phyloP scores from a whole-genome alignment of 352 stramenopile genomes.

The Phytophthora rubi region DNA sequence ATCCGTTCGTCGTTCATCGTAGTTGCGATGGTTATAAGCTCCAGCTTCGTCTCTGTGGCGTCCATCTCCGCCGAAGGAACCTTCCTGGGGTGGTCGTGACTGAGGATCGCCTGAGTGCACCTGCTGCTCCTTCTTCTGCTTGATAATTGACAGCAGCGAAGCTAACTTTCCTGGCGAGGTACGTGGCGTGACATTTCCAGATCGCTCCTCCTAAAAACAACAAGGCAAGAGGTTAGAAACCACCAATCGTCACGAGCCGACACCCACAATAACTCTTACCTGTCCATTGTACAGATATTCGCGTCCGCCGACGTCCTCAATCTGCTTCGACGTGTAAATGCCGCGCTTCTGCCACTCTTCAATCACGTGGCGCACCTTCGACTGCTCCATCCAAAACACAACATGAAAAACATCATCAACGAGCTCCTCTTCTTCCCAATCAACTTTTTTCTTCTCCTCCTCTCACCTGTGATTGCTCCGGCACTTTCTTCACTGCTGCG shows the following conservation, averaged over 20 bases:
- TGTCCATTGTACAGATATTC: conserved; percentile 36
- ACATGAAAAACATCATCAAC: conserved; percentile 11
- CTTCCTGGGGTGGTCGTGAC: conserved; percentile 11
- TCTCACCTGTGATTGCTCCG: conserved; percentile 62
- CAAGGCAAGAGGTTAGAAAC: conserved; percentile 10
- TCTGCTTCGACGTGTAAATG: conserved; percentile 67
- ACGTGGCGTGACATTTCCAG: conserved; percentile 47
- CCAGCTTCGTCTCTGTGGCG: conserved; percentile 21
- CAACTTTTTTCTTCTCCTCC: neutral
- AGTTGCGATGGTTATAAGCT: conserved; percentile 23
- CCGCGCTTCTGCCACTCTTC: conserved; percentile 81
- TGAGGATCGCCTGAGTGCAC: conserved; percentile 31
- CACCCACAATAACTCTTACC: conserved; percentile 10
- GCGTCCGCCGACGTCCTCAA: conserved; percentile 67
- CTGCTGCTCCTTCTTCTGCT: conserved; percentile 76
- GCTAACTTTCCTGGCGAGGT: conserved; percentile 65
- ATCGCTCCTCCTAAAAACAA: conserved; percentile 22
- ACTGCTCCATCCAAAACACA: conserved; percentile 24
- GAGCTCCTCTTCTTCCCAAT: conserved; percentile 2
- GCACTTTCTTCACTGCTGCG: conserved; percentile 70
- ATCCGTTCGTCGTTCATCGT: conserved; percentile 32
- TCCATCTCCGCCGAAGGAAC: conserved; percentile 20
- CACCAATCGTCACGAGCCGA: neutral
- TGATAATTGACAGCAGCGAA: conserved; percentile 84
- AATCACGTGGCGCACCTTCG: conserved; percentile 72